These are phyloP conservation scores for Talaromyces sp. DNA, from an alignment of 2,329 filamentous ascomycete species.

Conservation along the genomic window DNA sequence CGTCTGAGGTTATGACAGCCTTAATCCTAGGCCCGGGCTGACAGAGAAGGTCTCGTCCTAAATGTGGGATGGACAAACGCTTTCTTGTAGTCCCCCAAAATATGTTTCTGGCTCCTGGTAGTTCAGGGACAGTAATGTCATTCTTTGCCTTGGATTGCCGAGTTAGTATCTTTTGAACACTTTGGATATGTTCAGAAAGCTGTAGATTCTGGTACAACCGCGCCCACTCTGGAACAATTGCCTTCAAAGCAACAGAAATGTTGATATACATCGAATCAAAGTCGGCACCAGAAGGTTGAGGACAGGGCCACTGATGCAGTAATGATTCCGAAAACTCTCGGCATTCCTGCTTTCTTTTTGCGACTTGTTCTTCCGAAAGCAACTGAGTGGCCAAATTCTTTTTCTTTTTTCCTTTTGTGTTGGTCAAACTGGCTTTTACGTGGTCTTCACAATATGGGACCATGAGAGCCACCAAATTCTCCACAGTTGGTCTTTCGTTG, in stretches of 20 bases:
- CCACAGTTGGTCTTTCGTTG: neutral
- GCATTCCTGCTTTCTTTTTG: conserved; percentile 23
- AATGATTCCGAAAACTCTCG: conserved; percentile 38
- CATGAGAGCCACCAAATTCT: neutral
- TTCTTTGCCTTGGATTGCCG: neutral
- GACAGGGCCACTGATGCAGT: conserved; percentile 43
- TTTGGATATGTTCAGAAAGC: neutral
- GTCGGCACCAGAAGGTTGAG: conserved; percentile 24
- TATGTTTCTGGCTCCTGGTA: neutral
- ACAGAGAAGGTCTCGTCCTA: neutral
- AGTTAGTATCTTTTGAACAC: conserved; percentile 1
- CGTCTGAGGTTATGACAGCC: neutral
- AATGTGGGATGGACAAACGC: neutral
- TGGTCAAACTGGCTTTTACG: conserved; percentile 27
- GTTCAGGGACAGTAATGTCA: neutral
- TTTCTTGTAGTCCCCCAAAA: neutral
- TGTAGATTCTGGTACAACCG: neutral
- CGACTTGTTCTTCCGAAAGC: neutral
- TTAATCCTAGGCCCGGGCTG: neutral
- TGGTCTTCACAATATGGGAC: neutral
- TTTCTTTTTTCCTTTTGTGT: conserved; percentile 19
- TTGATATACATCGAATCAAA: conserved; percentile 14
- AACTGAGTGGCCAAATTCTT: conserved; percentile 16
- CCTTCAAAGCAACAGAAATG: conserved; percentile 17
- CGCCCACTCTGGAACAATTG: neutral